These are phyloP conservation scores for Irpex rosettiformis DNA, from an alignment of 1,284 basidiomycete species.

Conservation along the genomic window DNA sequence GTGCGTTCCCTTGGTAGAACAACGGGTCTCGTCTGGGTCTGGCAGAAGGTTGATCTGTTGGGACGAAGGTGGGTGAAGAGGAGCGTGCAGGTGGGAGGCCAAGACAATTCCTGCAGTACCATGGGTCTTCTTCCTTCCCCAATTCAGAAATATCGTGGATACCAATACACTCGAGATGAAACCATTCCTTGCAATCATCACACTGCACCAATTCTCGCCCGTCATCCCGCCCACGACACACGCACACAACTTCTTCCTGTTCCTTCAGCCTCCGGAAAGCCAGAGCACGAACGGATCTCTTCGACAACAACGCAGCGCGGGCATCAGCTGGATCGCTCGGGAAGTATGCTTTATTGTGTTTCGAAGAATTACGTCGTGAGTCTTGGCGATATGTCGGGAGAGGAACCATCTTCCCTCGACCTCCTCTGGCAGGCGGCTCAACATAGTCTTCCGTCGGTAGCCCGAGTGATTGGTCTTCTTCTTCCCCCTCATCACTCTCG, in stretches of 20 bases:
- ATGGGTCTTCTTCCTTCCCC: conserved; percentile 71
- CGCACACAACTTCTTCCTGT: conserved; percentile 52
- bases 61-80: conserved; percentile 55
- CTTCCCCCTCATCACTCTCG: conserved; percentile 56
- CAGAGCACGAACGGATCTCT: conserved; percentile 59
- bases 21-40: conserved; percentile 43
- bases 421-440: conserved; percentile 34
- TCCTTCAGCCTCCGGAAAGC: conserved; percentile 38
- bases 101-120: conserved; percentile 63
- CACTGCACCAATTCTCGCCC: conserved; percentile 73
- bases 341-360: conserved; percentile 33
- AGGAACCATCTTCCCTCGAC: conserved; percentile 62
- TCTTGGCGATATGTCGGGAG: conserved; percentile 35
- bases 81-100: conserved; percentile 31
- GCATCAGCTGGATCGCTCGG: conserved; percentile 72
- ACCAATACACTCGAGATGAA: conserved; percentile 72
- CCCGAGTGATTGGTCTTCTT: conserved; percentile 34
- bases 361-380: conserved; percentile 16
- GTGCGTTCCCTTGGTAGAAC: conserved; percentile 48
- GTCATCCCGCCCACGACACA: conserved; percentile 64
- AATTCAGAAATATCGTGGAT: conserved; percentile 57
- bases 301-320: conserved; percentile 63
- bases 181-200: conserved; percentile 72
- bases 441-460: conserved; percentile 29
- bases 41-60: conserved; percentile 45